A percentile compares a stretch with the other conserved stretches of the same genome.
Evolutionary conservation across 2,329 filamentous ascomycete species (phyloP).

Genomic region (Colletotrichum noveboracense): DNA sequence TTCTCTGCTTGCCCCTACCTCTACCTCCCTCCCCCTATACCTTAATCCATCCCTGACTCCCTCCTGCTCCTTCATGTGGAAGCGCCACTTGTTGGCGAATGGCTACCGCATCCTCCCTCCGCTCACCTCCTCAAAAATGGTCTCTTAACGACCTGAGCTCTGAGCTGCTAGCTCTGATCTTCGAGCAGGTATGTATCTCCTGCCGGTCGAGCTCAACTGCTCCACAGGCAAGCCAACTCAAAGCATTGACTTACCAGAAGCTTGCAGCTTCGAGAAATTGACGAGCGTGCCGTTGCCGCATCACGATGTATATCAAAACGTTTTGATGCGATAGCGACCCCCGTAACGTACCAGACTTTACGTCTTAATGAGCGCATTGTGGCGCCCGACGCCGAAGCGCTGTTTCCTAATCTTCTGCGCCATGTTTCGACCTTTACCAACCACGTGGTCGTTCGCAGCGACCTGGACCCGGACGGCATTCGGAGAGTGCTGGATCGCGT

Average conservation of each 20-base stretch:
- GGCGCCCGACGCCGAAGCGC: conserved; percentile 33
- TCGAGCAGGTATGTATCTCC: conserved; percentile 40
- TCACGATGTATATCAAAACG: conserved; percentile 43
- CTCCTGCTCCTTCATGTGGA: conserved; percentile 19
- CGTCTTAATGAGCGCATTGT: conserved; percentile 43
- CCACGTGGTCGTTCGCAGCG: conserved; percentile 44
- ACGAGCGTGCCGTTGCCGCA: conserved; percentile 35
- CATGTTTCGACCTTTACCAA: conserved; percentile 43
- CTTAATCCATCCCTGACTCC: neutral
- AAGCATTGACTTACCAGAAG: conserved; percentile 4
- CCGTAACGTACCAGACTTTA: conserved; percentile 45
- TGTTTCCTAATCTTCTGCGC: conserved; percentile 35
- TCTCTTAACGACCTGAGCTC: conserved; percentile 43
- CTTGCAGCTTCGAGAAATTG: conserved; percentile 43
- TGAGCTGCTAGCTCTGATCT: conserved; percentile 47
- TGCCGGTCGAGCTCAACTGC: neutral
- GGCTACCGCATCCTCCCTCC: conserved; percentile 24
- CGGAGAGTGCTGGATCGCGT: conserved; percentile 39
- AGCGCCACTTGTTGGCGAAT: conserved; percentile 24
- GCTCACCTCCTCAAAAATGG: conserved; percentile 23
- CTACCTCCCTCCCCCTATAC: neutral
- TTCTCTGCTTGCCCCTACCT: neutral
- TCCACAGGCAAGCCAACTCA: neutral
- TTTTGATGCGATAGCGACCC: conserved; percentile 46
- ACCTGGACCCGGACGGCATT: conserved; percentile 42